Evolutionary conservation across 306 rosid genomes (phyloP).

Genomic region (Inga leiocalycina): DNA sequence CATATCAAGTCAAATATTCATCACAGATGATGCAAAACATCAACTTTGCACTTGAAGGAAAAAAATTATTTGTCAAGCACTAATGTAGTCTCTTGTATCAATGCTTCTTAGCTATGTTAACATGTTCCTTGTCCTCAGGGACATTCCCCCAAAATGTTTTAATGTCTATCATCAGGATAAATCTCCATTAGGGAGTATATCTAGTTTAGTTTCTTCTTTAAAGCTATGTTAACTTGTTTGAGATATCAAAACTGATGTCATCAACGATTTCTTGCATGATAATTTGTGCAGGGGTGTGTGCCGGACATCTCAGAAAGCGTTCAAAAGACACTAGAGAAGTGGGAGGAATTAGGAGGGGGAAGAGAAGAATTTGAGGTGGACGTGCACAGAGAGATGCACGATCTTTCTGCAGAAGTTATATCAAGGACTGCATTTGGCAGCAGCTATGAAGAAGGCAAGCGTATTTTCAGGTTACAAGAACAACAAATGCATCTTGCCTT

Average conservation of each 20-base stretch:
- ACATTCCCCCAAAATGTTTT: neutral
- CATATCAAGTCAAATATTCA: too few species aligned
- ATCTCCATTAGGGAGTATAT: neutral
- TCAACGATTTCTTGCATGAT: neutral
- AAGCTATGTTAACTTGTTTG: neutral
- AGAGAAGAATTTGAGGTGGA: conserved; percentile 69
- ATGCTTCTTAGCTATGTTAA: neutral
- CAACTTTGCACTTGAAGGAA: too few species aligned
- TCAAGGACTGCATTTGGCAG: conserved; percentile 84
- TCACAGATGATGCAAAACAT: neutral
- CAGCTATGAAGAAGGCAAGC: conserved; percentile 70
- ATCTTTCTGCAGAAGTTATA: conserved; percentile 66
- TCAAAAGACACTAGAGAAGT: conserved; percentile 51
- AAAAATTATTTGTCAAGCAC: too few species aligned
- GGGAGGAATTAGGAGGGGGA: conserved; percentile 57
- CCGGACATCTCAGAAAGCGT: conserved; percentile 64
- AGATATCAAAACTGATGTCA: neutral
- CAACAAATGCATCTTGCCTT: conserved; percentile 61
- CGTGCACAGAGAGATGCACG: conserved; percentile 53
- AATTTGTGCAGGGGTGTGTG: conserved; percentile 63
- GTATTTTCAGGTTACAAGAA: conserved; percentile 67
- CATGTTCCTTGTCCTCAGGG: neutral
- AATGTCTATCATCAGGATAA: neutral
- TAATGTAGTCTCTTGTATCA: neutral
- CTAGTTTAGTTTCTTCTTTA: neutral